These are phyloP conservation scores for Steccherinum ochraceum DNA, from an alignment of 768 basidiomycete genomes.

Conservation along the genomic window DNA sequence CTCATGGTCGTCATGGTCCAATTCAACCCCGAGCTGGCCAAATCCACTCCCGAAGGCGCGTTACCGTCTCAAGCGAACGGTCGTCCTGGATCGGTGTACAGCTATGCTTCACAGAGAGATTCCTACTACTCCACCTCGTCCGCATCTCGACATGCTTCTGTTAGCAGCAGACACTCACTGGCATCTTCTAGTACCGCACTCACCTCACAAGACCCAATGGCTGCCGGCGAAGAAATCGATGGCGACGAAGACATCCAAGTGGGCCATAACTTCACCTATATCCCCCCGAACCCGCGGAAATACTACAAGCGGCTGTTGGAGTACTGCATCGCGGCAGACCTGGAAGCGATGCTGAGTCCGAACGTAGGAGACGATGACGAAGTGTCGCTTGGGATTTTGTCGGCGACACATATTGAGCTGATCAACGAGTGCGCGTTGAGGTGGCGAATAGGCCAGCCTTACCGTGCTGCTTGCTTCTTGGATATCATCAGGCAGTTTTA, in stretches of 20 bases:
- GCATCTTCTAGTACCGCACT: slow-evolving; percentile 19
- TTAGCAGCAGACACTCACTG: slow-evolving; percentile 64
- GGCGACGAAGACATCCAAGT: slow-evolving; percentile 66
- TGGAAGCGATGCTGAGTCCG: slow-evolving; percentile 85
- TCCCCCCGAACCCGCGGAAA: slow-evolving; percentile 82
- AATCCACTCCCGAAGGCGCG: slow-evolving; percentile 59
- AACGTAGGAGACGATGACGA: slow-evolving; percentile 94
- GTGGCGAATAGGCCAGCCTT: slow-evolving; percentile 83
- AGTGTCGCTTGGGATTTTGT: slow-evolving; percentile 89
- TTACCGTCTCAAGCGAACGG: slow-evolving; percentile 20
- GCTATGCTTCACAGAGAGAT: slow-evolving; percentile 20
- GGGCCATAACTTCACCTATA: slow-evolving; percentile 80
- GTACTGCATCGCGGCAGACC: slow-evolving; percentile 74
- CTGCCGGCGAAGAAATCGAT: slow-evolving; percentile 34
- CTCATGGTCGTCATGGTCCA: slow-evolving; percentile 84
- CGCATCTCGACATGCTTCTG: slow-evolving; percentile 45
- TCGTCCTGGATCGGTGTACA: slow-evolving; percentile 57
- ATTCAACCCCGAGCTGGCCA: slow-evolving; percentile 81
- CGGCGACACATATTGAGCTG: slow-evolving; percentile 69
- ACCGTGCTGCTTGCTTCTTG: slow-evolving; percentile 74
- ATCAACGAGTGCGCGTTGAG: slow-evolving; percentile 83
- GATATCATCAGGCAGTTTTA: slow-evolving; percentile 83
- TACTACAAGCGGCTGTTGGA: slow-evolving; percentile 84
- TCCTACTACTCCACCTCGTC: slow-evolving; percentile 15
- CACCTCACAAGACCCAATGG: slow-evolving; percentile 27